Conservation (phyloP, 345 rosid genomes). For the Pistacia vera region DNA sequence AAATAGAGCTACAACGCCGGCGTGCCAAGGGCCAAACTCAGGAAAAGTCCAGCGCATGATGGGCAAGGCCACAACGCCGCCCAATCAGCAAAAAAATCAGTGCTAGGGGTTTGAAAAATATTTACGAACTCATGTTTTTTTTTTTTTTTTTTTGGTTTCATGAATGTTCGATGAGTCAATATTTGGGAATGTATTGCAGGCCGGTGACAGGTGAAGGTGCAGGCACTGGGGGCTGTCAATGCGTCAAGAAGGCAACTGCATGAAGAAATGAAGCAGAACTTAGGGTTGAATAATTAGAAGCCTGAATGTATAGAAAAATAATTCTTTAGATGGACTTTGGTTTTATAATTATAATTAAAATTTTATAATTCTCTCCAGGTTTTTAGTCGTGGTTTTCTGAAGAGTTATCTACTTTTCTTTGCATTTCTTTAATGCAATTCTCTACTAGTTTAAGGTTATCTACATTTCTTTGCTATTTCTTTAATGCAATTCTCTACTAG, state of each 20-base stretch:
- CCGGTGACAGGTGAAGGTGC: conserved; percentile 58
- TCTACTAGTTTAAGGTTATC: too few species aligned
- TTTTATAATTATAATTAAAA: too few species aligned
- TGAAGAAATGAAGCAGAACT: conserved; percentile 40
- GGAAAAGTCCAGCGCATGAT: conserved; percentile 73
- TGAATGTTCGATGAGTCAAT: too few species aligned
- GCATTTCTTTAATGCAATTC: too few species aligned
- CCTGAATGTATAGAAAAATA: background rate
- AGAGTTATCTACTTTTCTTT: background rate
- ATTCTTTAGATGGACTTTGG: background rate
- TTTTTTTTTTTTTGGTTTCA: too few species aligned
- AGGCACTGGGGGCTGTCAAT: conserved; percentile 64
- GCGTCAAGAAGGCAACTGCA: conserved; percentile 62
- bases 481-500: conserved; percentile 8
- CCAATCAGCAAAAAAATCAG: conserved; percentile 62
- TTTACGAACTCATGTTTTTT: too few species aligned
- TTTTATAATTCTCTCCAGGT: background rate
- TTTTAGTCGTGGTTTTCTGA: too few species aligned
- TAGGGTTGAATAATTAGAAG: background rate
- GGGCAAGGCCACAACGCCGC: conserved; percentile 63
- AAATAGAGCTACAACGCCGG: conserved; percentile 48
- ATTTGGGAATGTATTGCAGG: conserved; percentile 29
- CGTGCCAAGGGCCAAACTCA: conserved; percentile 62
- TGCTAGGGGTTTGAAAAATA: conserved; percentile 44
- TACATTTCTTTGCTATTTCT: conserved; percentile 3